These are phyloP conservation scores for Gastrolobium bilobum DNA, from an alignment of 306 rosid genomes.

Conservation along the genomic window DNA sequence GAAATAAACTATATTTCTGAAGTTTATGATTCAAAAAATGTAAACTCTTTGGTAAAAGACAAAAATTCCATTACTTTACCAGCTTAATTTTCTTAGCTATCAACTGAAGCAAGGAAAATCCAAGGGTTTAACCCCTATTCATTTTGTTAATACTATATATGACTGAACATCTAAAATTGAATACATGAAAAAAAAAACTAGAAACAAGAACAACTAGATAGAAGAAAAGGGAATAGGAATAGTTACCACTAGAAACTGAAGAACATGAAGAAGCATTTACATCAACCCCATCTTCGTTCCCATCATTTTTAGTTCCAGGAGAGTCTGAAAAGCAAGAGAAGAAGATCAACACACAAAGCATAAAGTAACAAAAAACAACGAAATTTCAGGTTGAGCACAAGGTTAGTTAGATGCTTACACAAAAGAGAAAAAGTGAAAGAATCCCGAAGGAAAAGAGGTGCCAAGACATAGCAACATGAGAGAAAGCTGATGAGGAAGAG, in stretches of 20 bases:
- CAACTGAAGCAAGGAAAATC: slow-evolving; percentile 19
- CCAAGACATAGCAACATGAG: slow-evolving; percentile 62
- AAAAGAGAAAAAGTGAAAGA: slow-evolving; percentile 54
- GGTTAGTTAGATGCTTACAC: slow-evolving; percentile 53
- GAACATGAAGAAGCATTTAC: slow-evolving; percentile 64
- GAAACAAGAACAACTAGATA: neutral
- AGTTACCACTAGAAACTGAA: slow-evolving; percentile 67
- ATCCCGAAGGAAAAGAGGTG: slow-evolving; percentile 63
- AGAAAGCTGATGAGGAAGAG: slow-evolving; percentile 69
- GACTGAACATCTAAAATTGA: slow-evolving; percentile 21
- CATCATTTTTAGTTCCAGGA: slow-evolving; percentile 51
- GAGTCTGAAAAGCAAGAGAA: slow-evolving; percentile 60
- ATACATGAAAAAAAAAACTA: neutral
- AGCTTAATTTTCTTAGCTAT: neutral
- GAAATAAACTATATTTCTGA: neutral
- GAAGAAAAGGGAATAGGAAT: slow-evolving; percentile 18
- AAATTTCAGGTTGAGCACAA: neutral
- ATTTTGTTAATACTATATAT: neutral
- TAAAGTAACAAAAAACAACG: neutral
- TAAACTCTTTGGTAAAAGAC: neutral
- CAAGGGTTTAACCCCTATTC: slow-evolving; percentile 7
- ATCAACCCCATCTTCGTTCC: slow-evolving; percentile 48
- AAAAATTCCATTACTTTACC: neutral
- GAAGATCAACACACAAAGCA: slow-evolving; percentile 12
- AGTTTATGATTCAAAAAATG: neutral